A percentile compares a stretch with the other conserved stretches of the same genome.
These are phyloP conservation scores for Tolypocladium nubicola DNA, from an alignment of 2,329 filamentous ascomycete species.

Conservation along the genomic window DNA sequence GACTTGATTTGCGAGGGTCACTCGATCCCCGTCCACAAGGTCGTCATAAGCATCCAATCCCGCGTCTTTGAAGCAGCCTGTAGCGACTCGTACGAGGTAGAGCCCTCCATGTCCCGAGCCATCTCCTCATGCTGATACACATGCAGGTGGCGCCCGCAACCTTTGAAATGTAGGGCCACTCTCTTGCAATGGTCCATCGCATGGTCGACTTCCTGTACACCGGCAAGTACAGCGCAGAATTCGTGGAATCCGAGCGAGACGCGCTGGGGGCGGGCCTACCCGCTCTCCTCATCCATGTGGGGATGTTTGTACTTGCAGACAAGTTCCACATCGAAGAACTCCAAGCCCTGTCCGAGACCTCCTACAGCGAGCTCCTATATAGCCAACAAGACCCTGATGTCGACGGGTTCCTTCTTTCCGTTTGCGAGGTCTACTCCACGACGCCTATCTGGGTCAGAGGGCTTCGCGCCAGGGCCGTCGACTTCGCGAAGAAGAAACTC, in stretches of 20 bases:
- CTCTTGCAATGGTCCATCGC: neutral
- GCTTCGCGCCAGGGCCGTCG: neutral
- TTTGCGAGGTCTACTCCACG: neutral
- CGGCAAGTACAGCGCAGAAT: neutral
- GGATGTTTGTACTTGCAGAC: neutral
- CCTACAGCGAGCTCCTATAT: neutral
- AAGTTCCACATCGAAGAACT: neutral
- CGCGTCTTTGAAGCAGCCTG: neutral
- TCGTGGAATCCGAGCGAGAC: neutral
- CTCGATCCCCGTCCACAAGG: neutral
- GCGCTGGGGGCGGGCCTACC: too few species aligned
- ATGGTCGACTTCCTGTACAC: neutral
- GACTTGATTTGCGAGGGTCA: neutral
- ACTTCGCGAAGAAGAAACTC: neutral
- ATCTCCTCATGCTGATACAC: neutral
- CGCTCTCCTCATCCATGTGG: neutral
- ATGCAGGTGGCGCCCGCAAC: neutral
- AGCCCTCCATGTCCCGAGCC: neutral
- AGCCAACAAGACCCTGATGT: neutral
- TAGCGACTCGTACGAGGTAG: neutral
- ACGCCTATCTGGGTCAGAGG: neutral
- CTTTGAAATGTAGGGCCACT: neutral
- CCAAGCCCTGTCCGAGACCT: rapidly evolving
- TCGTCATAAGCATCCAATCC: neutral
- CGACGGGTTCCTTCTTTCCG: neutral